These are phyloP conservation scores for Petunia hybrid DNA, from an alignment of 305 asterid species.

Conservation along the genomic window DNA sequence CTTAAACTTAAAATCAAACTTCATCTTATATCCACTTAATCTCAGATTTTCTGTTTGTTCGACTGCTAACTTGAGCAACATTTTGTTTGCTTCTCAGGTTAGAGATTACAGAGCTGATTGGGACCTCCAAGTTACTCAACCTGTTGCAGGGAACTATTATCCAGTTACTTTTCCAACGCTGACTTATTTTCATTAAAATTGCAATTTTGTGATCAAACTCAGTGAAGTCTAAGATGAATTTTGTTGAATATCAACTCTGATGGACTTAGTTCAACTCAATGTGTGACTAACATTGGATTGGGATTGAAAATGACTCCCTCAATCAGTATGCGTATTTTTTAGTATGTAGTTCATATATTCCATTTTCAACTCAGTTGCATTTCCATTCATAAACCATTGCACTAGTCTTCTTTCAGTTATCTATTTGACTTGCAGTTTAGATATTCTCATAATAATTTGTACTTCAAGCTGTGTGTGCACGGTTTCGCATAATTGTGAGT, in stretches of 20 bases:
- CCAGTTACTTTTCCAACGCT: constrained; percentile 62
- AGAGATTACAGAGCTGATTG: constrained; percentile 80
- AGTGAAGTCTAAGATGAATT: not conserved
- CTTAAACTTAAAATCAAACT: not conserved
- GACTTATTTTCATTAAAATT: not conserved
- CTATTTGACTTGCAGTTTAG: not conserved
- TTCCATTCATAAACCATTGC: not conserved
- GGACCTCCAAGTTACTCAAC: constrained; percentile 82
- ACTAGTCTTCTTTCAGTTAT: not conserved
- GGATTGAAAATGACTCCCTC: not conserved
- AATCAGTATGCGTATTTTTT: not conserved
- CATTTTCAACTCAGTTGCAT: not conserved
- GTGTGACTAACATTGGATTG: not conserved
- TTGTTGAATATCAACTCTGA: not conserved
- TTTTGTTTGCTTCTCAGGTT: constrained; percentile 53
- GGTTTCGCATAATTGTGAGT: not conserved
- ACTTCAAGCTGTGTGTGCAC: not conserved
- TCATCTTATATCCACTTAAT: constrained; percentile 14
- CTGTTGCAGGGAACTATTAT: constrained; percentile 90
- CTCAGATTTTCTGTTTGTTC: constrained; percentile 22
- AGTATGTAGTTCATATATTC: not conserved
- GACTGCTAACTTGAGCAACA: constrained; percentile 19
- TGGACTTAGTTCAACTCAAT: not conserved
- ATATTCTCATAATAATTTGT: not conserved
- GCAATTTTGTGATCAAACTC: not conserved